Conservation (phyloP, 306 rosid species). For the Vicia faba region DNA sequence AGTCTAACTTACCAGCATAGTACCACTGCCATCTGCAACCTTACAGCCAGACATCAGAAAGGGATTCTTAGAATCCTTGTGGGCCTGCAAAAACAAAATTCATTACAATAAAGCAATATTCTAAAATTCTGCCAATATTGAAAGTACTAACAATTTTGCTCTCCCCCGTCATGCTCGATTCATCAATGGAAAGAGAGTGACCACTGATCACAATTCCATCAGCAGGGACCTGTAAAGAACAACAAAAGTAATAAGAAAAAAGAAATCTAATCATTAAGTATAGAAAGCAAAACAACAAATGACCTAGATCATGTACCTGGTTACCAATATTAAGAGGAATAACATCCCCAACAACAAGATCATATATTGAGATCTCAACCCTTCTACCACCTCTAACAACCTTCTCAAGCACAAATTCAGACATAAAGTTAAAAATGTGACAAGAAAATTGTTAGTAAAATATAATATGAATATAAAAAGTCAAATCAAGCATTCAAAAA, state of each 20-base stretch:
- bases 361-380: constrained; percentile 86
- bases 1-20: constrained; percentile 74
- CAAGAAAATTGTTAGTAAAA: neutral
- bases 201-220: constrained; percentile 84
- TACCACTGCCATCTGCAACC: constrained; percentile 97
- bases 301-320: constrained; percentile 55
- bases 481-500: neutral
- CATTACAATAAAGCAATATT: neutral
- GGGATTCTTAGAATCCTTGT: constrained; percentile 79
- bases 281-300: constrained; percentile 27
- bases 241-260: constrained; percentile 24
- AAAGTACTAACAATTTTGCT: constrained; percentile 79
- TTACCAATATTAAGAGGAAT: constrained; percentile 84
- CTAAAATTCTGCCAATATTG: constrained; percentile 15
- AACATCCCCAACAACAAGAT: constrained; percentile 91
- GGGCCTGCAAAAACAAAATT: constrained; percentile 51
- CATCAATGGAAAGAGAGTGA: constrained; percentile 89
- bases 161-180: constrained; percentile 98
- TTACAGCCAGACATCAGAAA: constrained; percentile 98
- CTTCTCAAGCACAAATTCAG: constrained; percentile 43
- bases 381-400: constrained; percentile 89
- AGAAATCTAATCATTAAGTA: constrained; percentile 23
- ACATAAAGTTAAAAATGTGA: constrained; percentile 17
- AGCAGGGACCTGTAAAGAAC: constrained; percentile 74
- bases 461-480: neutral